phyloP scores from a whole-genome alignment of 306 rosid genomes.

The Ceratonia siliqua region DNA sequence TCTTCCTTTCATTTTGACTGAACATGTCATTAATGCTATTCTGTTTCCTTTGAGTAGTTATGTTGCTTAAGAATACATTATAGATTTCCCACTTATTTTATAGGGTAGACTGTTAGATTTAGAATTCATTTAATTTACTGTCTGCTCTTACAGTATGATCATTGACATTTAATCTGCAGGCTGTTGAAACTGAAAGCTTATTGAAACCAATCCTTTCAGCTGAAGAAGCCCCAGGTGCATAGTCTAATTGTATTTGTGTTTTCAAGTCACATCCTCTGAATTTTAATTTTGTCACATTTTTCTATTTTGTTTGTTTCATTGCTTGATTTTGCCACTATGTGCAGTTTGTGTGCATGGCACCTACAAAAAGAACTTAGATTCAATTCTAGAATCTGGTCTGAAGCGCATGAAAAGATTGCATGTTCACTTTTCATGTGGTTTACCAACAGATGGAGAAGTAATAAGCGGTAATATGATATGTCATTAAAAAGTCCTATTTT shows the following conservation, averaged over 20 bases:
- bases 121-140: slow-evolving; percentile 11
- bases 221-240: slow-evolving; percentile 80
- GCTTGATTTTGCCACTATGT: slow-evolving; percentile 28
- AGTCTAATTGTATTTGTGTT: slow-evolving; percentile 5
- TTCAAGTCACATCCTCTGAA: background rate
- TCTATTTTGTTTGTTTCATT: slow-evolving; percentile 6
- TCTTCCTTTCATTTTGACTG: background rate
- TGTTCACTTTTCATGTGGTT: slow-evolving; percentile 85
- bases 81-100: slow-evolving; percentile 5
- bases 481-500: background rate
- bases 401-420: slow-evolving; percentile 91
- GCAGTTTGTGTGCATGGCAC: slow-evolving; percentile 97
- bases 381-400: slow-evolving; percentile 77
- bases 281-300: background rate
- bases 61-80: background rate
- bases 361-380: slow-evolving; percentile 71
- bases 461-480: slow-evolving; percentile 70
- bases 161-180: slow-evolving; percentile 50
- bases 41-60: background rate
- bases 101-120: background rate
- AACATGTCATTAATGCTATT: background rate
- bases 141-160: background rate
- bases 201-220: slow-evolving; percentile 72
- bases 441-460: slow-evolving; percentile 90
- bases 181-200: slow-evolving; percentile 83